Evolutionary conservation across 768 basidiomycete species (phyloP), one percentile per base, ranked within the genome.

Genomic region (Roridomyces roridus): DNA sequence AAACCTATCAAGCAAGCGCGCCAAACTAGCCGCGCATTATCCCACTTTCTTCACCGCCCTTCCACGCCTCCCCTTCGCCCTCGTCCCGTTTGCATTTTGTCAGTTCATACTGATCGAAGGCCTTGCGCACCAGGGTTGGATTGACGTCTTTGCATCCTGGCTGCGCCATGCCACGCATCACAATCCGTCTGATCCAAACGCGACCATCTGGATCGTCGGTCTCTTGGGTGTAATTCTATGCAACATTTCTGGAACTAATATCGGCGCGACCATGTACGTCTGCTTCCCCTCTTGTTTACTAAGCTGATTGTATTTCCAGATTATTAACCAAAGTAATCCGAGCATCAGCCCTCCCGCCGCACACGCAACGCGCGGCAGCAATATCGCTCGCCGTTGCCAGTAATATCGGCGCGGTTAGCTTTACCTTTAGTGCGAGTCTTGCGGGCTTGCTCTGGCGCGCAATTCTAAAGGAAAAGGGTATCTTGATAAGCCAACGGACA

Each of bases 41-140:
- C 94, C 93, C 0, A 94, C 91, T 1, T 77, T 89, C 58, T 78
- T 81, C 68, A 83, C 82, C 10, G 83, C 86, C 20, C 73, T 87
- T 20, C 80, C 85, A 0, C 83, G 88, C 18, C 78, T 96, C 0
- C 96, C 94, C 0, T 85, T 94, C 56, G 81, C 85, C 12, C 84
- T 97, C 7, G 76, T 97, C 15, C 93, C 93, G 0, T 98, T 98
- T 67, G 92, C 94, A 0, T 94, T 98, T 68, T 88, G 90, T 1
- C 94, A 96, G 72, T 98, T 98, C 75, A 93, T 98, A 62, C 84
- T 98, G 53, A 92, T 96, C 55, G 90, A 96, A 67, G 91, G 82
- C 0, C 81, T 98, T 6, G 80, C 86, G 12, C 80, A 85, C 58
- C 86, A 88, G 55, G 94, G 94, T 24, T 98, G 96, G 94, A 92